Base-by-base conservation (phyloP, 345 rosid genomes). In the Aegle marmelos region DNA sequence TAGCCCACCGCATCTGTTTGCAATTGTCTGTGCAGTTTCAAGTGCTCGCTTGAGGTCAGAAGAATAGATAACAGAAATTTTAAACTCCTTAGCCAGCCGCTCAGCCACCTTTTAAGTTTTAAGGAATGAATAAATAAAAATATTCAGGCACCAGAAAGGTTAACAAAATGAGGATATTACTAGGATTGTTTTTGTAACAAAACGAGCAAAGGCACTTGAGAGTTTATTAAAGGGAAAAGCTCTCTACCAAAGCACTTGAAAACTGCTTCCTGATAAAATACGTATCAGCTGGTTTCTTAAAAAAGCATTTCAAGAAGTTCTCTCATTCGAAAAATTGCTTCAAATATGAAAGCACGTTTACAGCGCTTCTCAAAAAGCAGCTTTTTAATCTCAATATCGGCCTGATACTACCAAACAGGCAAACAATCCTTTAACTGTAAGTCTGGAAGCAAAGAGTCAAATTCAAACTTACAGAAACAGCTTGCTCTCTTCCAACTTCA, bases 21-120 rank as follows among this genome's bases (percentile, higher is more conserved):
- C 94, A 73, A 95, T 93, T 5, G 81, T 83, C 89, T 89, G 80
- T 14, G 98, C 98, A 13, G 98, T 93, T 82, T 84, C 94, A 53
- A 82, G 81, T 30, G 97, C 98, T 81, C 97, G 90, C 79, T 93
- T 93, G 80, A 95, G 83, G 77, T 95, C 94, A 82, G 98, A 95
- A 78, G 97, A 88, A 80, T 93, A 95, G 0, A 95, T 82, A 53
- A 78, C 87, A 69, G 93, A 85, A 72, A 91, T 76, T 78, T 89
- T 88, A 58, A 84, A 83, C 79, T 90, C 98, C 77, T 79, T 80
- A 27, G 92, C 85, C 57, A 95, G 81, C 63, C 94, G 81, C 11
- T 87, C 87, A 30, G 95, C 98, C 62, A 91, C 93, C 97, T 45
- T 45, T 11, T 45, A 45, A 45, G 50, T 11, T 95, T 79, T 30